phyloP scores from a whole-genome alignment of 495 filamentous ascomycete species.

The Daldinia grandis region DNA sequence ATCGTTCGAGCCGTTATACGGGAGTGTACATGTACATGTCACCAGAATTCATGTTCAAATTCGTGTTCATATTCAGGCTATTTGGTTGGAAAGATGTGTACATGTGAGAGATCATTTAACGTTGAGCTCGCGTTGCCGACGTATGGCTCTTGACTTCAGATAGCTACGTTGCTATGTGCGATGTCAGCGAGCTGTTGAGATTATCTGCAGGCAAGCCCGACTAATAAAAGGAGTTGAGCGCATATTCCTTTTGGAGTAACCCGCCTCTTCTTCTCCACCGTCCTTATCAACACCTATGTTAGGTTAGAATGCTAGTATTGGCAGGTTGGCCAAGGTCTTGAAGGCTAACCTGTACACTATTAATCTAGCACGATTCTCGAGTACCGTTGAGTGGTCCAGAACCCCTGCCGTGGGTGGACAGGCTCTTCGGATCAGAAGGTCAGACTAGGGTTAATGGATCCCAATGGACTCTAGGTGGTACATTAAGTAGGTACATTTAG shows the following conservation, averaged over 20 bases:
- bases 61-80: slow-evolving; percentile 24
- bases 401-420: slow-evolving; percentile 13
- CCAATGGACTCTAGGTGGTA: slow-evolving; percentile 9
- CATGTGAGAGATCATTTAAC: slow-evolving; percentile 19
- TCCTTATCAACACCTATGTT: slow-evolving; percentile 18
- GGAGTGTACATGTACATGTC: slow-evolving; percentile 35
- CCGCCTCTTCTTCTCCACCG: slow-evolving; percentile 2
- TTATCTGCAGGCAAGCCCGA: not conserved
- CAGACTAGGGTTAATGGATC: slow-evolving; percentile 16
- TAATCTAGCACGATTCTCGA: slow-evolving; percentile 14
- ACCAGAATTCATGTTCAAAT: slow-evolving; percentile 21
- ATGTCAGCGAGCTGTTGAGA: not conserved
- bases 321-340: slow-evolving; percentile 23
- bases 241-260: not conserved
- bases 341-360: slow-evolving; percentile 5
- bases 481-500: not conserved
- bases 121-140: not conserved
- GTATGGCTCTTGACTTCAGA: not conserved
- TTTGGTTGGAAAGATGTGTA: slow-evolving; percentile 15
- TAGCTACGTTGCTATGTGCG: not conserved
- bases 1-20: slow-evolving; percentile 11
- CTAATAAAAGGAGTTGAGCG: not conserved
- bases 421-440: slow-evolving; percentile 35
- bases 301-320: slow-evolving; percentile 10
- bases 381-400: slow-evolving; percentile 29